A percentile compares a stretch with the other conserved stretches of the same genome.
Conservation (phyloP, 2,329 filamentous ascomycete genomes). For the Penicillium digitatum region DNA sequence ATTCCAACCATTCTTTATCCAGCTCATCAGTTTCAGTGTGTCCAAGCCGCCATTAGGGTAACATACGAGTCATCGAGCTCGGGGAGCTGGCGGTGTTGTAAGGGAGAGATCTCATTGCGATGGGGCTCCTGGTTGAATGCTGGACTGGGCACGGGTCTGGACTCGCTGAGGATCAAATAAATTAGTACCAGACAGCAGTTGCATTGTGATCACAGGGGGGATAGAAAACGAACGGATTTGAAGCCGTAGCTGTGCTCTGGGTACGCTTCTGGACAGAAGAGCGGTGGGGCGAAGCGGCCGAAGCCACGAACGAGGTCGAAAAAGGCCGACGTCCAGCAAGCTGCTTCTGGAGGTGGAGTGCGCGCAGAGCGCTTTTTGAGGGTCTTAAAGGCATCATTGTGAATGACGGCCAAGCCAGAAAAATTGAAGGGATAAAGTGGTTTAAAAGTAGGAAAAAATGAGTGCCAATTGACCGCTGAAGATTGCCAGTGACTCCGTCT, state of each 20-base stretch:
- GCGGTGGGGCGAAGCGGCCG: constrained; percentile 47
- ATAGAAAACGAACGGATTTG: constrained; percentile 51
- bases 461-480: constrained; percentile 24
- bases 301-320: constrained; percentile 44
- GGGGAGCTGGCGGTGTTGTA: constrained; percentile 57
- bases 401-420: constrained; percentile 35
- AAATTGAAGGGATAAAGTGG: constrained; percentile 17
- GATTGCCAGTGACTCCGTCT: constrained; percentile 19
- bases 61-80: constrained; percentile 80
- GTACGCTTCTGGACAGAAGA: constrained; percentile 42
- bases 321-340: constrained; percentile 40
- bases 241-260: constrained; percentile 49
- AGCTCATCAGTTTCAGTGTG: constrained; percentile 3
- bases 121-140: constrained; percentile 53
- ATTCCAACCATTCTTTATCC: constrained; percentile 75
- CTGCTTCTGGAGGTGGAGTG: constrained; percentile 43
- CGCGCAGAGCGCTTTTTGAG: constrained; percentile 48
- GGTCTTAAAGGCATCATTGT: constrained; percentile 52
- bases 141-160: constrained; percentile 60
- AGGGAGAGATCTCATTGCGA: constrained; percentile 64
- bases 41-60: neutral
- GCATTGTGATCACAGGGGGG: neutral
- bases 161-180: constrained; percentile 41
- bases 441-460: constrained; percentile 21
- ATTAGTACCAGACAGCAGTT: constrained; percentile 12